A percentile compares a stretch with the other conserved stretches of the same genome.
Evolutionary conservation across 2,329 filamentous ascomycete species (phyloP).

Genomic region (Leptodontidium sp.): DNA sequence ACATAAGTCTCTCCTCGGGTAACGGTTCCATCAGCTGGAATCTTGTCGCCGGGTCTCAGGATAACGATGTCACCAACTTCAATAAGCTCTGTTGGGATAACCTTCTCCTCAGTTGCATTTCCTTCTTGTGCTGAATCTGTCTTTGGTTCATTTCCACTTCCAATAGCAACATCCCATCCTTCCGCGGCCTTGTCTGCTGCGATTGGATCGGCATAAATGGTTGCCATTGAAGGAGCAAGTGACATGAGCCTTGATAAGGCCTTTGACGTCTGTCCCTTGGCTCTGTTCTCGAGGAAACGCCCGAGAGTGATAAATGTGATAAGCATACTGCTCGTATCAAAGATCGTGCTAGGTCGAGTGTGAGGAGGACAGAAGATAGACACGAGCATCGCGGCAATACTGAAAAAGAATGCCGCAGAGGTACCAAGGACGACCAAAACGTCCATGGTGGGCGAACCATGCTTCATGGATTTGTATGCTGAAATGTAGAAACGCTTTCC

Average conservation of each 20-base stretch:
- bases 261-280: slow-evolving; percentile 95
- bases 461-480: slow-evolving; percentile 91
- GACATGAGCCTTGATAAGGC: slow-evolving; percentile 95
- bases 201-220: slow-evolving; percentile 94
- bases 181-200: slow-evolving; percentile 91
- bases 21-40: slow-evolving; percentile 89
- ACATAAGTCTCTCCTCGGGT: slow-evolving; percentile 91
- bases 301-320: slow-evolving; percentile 95
- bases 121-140: slow-evolving; percentile 54
- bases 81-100: slow-evolving; percentile 93
- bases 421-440: slow-evolving; percentile 94
- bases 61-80: slow-evolving; percentile 94
- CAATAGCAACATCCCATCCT: slow-evolving; percentile 65
- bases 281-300: slow-evolving; percentile 90
- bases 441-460: slow-evolving; percentile 95
- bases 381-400: slow-evolving; percentile 84
- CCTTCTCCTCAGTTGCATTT: slow-evolving; percentile 78
- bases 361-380: slow-evolving; percentile 81
- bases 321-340: slow-evolving; percentile 98
- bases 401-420: slow-evolving; percentile 96
- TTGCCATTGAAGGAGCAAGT: slow-evolving; percentile 93
- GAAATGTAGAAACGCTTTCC: slow-evolving; percentile 93
- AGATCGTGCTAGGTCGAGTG: slow-evolving; percentile 83
- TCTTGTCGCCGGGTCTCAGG: slow-evolving; percentile 93
- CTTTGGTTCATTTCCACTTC: slow-evolving; percentile 54